Evolutionary conservation across 768 basidiomycete species (phyloP), one percentile per base, ranked within the genome.

Genomic region (Mrakia gelida): DNA sequence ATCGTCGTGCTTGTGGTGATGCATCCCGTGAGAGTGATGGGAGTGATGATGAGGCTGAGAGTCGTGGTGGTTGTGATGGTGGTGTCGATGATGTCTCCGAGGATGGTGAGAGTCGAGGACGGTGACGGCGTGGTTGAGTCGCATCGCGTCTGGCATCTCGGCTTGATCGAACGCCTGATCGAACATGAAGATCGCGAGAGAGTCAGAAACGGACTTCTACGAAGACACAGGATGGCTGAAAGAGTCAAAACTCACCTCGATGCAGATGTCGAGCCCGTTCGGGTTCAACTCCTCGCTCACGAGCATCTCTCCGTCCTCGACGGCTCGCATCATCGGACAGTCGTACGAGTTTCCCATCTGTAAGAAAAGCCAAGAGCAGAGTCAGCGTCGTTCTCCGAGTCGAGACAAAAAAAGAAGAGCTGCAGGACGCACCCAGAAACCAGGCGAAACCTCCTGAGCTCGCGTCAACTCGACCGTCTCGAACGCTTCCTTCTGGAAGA

Each of bases 401-500:
- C 10, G 28, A 15, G 1, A 16, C 34, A 43, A 18, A 13, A 49
- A 21, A 43, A 21, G 23, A n/a, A 59, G 18, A 75, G 67, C 54
- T 13, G 38, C 7, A 56, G 26, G n/a, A 70, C 82, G 65, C 76
- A 85, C 84, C 80, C 81, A 85, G 76, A 85, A 82, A 41, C 81
- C 81, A 34, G 82, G 81, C 26, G 80, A 82, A 74, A 95, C 93
- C 85, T 93, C 92, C 30, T 89, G 90, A 10, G 93, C 92, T 78
- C 89, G 88, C 0, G 94, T 96, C 75, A 95, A 86, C 82, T 92
- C 91, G 18, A 91, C 87, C 92, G 95, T 95, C 86, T 95, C 94
- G 79, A 93, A 92, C 84, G 89, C 89, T 85, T 96, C 94, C 49
- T 92, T 87, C 81, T 90, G 88, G 21, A 92, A 90, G 84, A 95